Conservation (phyloP, 2,329 filamentous ascomycete species). For the Claviceps citrina region DNA sequence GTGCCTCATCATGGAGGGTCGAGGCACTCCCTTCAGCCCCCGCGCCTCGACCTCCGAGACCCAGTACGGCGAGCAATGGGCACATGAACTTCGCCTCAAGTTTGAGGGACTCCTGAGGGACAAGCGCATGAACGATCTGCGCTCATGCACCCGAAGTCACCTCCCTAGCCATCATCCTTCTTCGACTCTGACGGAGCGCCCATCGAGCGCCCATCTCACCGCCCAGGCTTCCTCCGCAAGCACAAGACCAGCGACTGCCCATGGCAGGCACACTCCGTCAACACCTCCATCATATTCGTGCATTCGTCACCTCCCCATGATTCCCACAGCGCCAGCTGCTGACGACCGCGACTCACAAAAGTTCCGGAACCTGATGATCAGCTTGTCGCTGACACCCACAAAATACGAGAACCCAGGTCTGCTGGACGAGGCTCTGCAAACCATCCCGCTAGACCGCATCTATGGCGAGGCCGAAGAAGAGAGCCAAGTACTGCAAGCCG, state of each 20-base stretch:
- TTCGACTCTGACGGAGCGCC: slow-evolving; percentile 34
- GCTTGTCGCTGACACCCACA: slow-evolving; percentile 71
- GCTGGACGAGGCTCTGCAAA: slow-evolving; percentile 76
- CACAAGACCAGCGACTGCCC: slow-evolving; percentile 32
- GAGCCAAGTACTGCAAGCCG: slow-evolving; percentile 68
- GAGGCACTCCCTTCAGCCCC: slow-evolving; percentile 19
- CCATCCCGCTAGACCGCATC: slow-evolving; percentile 77
- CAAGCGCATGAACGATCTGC: slow-evolving; percentile 70
- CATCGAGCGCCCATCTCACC: slow-evolving; percentile 34
- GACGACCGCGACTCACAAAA: slow-evolving; percentile 53
- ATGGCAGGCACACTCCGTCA: slow-evolving; percentile 16
- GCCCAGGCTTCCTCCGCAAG: slow-evolving; percentile 23
- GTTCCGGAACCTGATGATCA: slow-evolving; percentile 69
- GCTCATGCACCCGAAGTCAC: slow-evolving; percentile 35
- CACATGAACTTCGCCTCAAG: slow-evolving; percentile 61
- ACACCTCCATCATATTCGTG: slow-evolving; percentile 34
- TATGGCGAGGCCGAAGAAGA: slow-evolving; percentile 93
- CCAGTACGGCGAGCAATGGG: slow-evolving; percentile 56
- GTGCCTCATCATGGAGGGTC: slow-evolving; percentile 22
- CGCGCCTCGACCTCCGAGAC: slow-evolving; percentile 13
- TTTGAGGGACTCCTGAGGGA: slow-evolving; percentile 80
- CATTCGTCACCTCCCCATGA: slow-evolving; percentile 34
- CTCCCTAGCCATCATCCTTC: slow-evolving; percentile 45
- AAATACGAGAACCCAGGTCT: slow-evolving; percentile 95
- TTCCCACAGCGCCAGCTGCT: slow-evolving; percentile 56